A percentile compares a stretch with the other conserved stretches of the same genome.
Evolutionary conservation across 2,329 filamentous ascomycete species (phyloP).

Genomic region (Fusarium coicis): DNA sequence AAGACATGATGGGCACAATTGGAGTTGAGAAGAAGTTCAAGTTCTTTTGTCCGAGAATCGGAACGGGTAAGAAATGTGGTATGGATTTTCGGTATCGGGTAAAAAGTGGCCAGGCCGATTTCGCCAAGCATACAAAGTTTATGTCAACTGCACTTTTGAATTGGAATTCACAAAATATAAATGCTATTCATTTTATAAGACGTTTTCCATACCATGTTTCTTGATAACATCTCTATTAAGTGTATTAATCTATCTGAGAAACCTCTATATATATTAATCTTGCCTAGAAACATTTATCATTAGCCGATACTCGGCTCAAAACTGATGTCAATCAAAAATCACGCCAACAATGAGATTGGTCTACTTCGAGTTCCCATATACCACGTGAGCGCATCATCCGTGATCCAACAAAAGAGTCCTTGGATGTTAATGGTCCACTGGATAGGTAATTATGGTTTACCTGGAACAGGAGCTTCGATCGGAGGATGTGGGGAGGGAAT

Average conservation of each 20-base stretch:
- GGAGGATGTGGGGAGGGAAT: conserved; percentile 28
- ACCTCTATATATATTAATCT: background rate
- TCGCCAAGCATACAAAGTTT: conserved; percentile 32
- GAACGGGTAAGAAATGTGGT: conserved; percentile 34
- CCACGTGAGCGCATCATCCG: background rate
- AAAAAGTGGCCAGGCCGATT: conserved; percentile 30
- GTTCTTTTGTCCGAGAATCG: conserved; percentile 44
- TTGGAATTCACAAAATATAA: background rate
- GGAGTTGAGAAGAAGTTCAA: conserved; percentile 34
- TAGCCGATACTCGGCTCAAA: background rate
- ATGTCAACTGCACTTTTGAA: background rate
- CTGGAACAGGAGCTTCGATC: conserved; percentile 23
- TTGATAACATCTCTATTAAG: background rate
- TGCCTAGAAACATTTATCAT: background rate
- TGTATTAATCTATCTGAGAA: background rate
- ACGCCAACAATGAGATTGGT: background rate
- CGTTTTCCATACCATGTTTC: background rate
- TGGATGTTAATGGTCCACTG: conserved; percentile 11
- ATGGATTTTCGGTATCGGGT: conserved; percentile 27
- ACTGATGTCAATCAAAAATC: background rate
- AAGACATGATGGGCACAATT: conserved; percentile 51
- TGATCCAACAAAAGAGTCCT: conserved; percentile 16
- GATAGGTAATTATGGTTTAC: conserved; percentile 3
- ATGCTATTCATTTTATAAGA: background rate
- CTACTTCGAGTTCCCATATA: background rate